phyloP scores from a whole-genome alignment of 495 filamentous ascomycete species.

The Aspergillus olivimuriae region DNA sequence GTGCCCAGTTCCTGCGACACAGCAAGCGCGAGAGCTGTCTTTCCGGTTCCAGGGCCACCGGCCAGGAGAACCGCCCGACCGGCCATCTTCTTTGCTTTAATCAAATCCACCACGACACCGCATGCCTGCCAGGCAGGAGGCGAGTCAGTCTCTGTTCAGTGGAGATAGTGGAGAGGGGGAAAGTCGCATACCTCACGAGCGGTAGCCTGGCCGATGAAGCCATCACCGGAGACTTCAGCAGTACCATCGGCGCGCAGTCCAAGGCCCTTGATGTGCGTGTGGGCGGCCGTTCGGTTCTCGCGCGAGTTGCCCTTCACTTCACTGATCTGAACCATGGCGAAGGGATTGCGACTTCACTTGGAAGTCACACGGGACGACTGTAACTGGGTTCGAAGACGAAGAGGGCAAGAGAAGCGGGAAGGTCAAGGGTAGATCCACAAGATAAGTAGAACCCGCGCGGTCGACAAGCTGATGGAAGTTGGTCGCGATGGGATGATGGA shows the following conservation, averaged over 20 bases:
- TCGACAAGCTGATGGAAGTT: no score
- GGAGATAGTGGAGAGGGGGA: not conserved
- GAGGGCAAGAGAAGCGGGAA: constrained; percentile 6
- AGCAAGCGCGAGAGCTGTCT: constrained; percentile 90
- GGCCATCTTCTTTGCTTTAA: constrained; percentile 93
- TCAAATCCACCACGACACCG: constrained; percentile 90
- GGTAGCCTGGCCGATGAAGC: constrained; percentile 82
- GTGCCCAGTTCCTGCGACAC: constrained; percentile 94
- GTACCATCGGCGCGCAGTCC: constrained; percentile 77
- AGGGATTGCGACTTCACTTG: constrained; percentile 20
- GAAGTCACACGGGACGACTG: no score
- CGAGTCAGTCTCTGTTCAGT: constrained; percentile 7
- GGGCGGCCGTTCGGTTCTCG: constrained; percentile 90
- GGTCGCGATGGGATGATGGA: constrained; percentile 7
- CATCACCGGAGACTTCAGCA: constrained; percentile 67
- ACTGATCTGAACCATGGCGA: constrained; percentile 83
- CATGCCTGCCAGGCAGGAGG: constrained; percentile 57
- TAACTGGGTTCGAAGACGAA: not conserved
- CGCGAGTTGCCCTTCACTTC: constrained; percentile 94
- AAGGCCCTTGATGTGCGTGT: constrained; percentile 94
- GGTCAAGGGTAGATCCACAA: no score
- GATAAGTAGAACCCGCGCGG: no score
- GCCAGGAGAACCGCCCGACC: constrained; percentile 89
- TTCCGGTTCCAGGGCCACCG: constrained; percentile 89
- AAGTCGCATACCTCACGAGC: constrained; percentile 66